A percentile compares a stretch with the other conserved stretches of the same genome.
These are phyloP conservation scores for Zymoseptoria crescenta DNA, from an alignment of 2,329 filamentous ascomycete genomes.

Conservation along the genomic window DNA sequence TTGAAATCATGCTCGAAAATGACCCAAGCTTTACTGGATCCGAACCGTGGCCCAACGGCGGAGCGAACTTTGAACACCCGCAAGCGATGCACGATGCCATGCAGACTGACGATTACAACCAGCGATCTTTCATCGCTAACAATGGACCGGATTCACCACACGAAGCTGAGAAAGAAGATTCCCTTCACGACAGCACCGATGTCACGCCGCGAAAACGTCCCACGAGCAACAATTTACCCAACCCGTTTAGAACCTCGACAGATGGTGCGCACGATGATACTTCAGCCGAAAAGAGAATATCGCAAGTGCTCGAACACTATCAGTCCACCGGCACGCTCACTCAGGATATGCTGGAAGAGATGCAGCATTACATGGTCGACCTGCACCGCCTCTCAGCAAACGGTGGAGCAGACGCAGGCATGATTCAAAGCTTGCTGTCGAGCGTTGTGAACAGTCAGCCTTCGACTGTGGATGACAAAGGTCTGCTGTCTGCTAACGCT, in stretches of 20 bases:
- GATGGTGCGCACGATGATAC: conserved; percentile 3
- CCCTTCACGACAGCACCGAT: conserved; percentile 15
- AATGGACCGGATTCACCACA: conserved; percentile 19
- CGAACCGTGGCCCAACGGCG: conserved; percentile 17
- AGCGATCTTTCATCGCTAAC: conserved; percentile 17
- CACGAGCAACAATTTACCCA: conserved; percentile 20
- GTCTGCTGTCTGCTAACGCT: conserved; percentile 16
- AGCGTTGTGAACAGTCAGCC: conserved; percentile 19
- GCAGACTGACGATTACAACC: conserved; percentile 16
- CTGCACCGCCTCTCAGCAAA: conserved; percentile 26
- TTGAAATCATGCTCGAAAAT: conserved; percentile 30
- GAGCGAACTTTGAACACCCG: conserved; percentile 9
- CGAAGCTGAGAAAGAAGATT: conserved; percentile 8
- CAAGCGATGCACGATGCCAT: conserved; percentile 9
- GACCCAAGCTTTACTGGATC: conserved; percentile 15
- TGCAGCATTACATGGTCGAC: conserved; percentile 27
- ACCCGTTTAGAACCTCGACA: conserved; percentile 8
- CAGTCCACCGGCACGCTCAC: conserved; percentile 24
- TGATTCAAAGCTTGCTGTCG: conserved; percentile 29
- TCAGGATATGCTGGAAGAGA: conserved; percentile 27
- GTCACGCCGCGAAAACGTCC: conserved; percentile 22
- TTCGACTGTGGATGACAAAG: conserved; percentile 9
- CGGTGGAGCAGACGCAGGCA: conserved; percentile 28
- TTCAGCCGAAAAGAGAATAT: conserved; percentile 14
- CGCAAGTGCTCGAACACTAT: conserved; percentile 25